phyloP scores from a whole-genome alignment of 75 land plant species.

The Sequoia sempervirens region DNA sequence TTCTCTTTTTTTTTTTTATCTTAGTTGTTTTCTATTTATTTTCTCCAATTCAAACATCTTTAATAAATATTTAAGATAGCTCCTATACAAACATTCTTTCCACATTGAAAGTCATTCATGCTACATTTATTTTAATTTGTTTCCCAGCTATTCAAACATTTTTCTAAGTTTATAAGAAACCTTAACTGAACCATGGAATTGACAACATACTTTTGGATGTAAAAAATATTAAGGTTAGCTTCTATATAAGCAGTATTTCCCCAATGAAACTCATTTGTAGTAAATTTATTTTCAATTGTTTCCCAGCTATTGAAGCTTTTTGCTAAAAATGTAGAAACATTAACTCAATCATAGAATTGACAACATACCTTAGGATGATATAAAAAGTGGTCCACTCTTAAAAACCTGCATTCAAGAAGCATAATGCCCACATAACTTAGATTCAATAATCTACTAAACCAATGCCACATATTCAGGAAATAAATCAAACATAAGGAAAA shows the following conservation, averaged over 20 bases:
- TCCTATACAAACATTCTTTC: background rate
- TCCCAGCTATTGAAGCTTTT: background rate
- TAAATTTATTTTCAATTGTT: background rate
- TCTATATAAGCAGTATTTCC: background rate
- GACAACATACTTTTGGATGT: too few relatives aligned
- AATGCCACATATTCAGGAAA: background rate
- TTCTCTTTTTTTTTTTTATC: too few relatives aligned
- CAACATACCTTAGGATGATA: conserved; percentile 74
- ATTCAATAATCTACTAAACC: background rate
- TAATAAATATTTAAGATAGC: background rate
- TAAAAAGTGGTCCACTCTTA: conserved; percentile 79
- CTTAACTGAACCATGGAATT: background rate
- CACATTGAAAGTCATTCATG: background rate
- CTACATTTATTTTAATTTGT: background rate
- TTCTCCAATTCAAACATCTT: background rate
- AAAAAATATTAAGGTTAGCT: background rate
- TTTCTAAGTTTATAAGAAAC: background rate
- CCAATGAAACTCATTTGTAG: background rate
- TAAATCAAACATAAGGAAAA: background rate
- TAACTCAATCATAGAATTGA: background rate
- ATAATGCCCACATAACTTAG: background rate
- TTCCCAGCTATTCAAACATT: background rate
- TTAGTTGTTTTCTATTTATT: background rate
- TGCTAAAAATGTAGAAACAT: background rate
- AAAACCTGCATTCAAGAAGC: conserved; percentile 47